Conservation (phyloP, 768 basidiomycete species). For the Leccinellum albellum region DNA sequence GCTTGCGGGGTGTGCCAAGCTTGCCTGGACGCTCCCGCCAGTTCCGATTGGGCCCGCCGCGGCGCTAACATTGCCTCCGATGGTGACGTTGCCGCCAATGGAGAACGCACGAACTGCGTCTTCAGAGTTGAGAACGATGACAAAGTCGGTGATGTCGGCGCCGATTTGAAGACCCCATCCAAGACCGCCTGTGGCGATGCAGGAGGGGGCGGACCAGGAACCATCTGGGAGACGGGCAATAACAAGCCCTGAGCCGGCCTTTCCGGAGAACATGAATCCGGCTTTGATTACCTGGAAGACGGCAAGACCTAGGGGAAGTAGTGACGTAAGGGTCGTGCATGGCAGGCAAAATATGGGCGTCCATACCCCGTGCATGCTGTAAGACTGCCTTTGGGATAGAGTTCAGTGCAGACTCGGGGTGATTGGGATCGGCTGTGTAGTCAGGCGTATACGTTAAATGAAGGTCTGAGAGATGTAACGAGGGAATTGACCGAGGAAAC, state of each 20-base stretch:
- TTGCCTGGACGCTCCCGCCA: conserved; percentile 84
- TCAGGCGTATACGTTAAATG: background rate
- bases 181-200: conserved; percentile 93
- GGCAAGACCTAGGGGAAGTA: conserved; percentile 64
- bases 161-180: conserved; percentile 96
- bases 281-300: conserved; percentile 93
- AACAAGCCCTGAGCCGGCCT: conserved; percentile 90
- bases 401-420: conserved; percentile 89
- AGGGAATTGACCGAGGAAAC: conserved; percentile 71
- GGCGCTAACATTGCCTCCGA: conserved; percentile 85
- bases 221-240: conserved; percentile 91
- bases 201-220: conserved; percentile 95
- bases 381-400: conserved; percentile 91
- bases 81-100: conserved; percentile 91
- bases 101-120: conserved; percentile 96
- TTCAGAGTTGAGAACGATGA: conserved; percentile 94
- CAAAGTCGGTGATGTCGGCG: conserved; percentile 93
- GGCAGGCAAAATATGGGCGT: background rate
- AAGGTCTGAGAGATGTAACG: background rate
- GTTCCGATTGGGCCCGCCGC: conserved; percentile 93
- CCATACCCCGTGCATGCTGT: conserved; percentile 78
- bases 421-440: conserved; percentile 74
- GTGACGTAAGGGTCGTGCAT: background rate
- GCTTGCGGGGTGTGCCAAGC: conserved; percentile 87
- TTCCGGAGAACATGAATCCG: conserved; percentile 93